Conservation (phyloP, 83 land plant species). For the Larix sibirica region DNA sequence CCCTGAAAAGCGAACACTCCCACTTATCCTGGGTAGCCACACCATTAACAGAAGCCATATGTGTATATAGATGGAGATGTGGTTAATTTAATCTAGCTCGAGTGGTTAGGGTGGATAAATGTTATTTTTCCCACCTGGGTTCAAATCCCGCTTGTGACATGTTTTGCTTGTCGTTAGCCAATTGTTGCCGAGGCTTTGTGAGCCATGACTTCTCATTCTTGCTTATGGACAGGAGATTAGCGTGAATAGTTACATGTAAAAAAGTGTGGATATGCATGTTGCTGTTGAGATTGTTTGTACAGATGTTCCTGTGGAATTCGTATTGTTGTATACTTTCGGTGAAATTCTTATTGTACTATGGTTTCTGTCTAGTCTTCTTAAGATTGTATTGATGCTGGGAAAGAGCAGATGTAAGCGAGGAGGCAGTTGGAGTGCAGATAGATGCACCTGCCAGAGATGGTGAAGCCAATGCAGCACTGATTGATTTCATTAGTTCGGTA, state of each 20-base stretch:
- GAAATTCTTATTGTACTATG: not conserved
- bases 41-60: too few species aligned
- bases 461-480: conserved; percentile 85
- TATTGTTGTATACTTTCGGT: not conserved
- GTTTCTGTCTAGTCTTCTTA: not conserved
- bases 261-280: not conserved
- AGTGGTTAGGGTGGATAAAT: too few species aligned
- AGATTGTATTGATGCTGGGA: not conserved
- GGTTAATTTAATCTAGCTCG: too few species aligned
- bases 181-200: not conserved
- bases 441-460: conserved; percentile 90
- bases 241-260: too few species aligned
- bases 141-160: too few species aligned
- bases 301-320: not conserved
- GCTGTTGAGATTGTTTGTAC: not conserved
- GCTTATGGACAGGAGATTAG: not conserved
- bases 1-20: too few species aligned
- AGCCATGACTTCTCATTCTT: not conserved
- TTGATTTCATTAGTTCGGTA: conserved; percentile 76
- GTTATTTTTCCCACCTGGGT: too few species aligned
- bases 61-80: too few species aligned
- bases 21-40: too few species aligned
- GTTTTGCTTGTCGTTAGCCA: too few species aligned
- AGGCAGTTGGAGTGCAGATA: conserved; percentile 84
- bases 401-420: conserved; percentile 64